Percentiles rank a stretch among this genome's conserved stretches.
phyloP scores from a whole-genome alignment of 768 basidiomycete genomes.

The Boletus huronensis region DNA sequence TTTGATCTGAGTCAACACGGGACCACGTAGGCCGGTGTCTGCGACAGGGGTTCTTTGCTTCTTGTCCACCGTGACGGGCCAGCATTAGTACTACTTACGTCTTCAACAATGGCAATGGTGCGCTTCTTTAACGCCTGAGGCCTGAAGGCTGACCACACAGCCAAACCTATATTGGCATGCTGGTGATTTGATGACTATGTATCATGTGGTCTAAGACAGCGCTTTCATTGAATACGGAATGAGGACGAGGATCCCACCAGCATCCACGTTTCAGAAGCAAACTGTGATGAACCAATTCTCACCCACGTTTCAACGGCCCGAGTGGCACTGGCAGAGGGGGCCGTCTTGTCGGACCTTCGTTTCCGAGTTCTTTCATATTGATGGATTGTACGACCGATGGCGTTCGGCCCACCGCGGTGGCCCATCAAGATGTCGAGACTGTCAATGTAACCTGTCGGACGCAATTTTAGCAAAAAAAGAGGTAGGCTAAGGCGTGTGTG shows the following conservation, averaged over 20 bases:
- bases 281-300: too few species aligned
- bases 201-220: too few species aligned
- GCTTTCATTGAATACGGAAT: not conserved
- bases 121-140: not conserved
- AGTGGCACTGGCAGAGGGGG: too few species aligned
- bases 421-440: not conserved
- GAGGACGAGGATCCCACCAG: too few species aligned
- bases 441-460: not conserved
- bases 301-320: too few species aligned
- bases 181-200: not conserved
- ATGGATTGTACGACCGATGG: too few species aligned
- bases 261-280: too few species aligned
- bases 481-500: conserved; percentile 2
- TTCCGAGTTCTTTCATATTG: too few species aligned
- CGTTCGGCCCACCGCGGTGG: too few species aligned
- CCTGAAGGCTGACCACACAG: not conserved
- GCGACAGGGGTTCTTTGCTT: not conserved
- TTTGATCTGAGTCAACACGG: not conserved
- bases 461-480: not conserved
- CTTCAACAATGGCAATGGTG: not conserved
- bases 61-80: too few species aligned
- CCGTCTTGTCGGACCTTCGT: too few species aligned
- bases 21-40: not conserved
- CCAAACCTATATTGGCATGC: not conserved
- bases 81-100: too few species aligned